Conservation (phyloP, 495 filamentous ascomycete genomes). For the Viridothelium virens region DNA sequence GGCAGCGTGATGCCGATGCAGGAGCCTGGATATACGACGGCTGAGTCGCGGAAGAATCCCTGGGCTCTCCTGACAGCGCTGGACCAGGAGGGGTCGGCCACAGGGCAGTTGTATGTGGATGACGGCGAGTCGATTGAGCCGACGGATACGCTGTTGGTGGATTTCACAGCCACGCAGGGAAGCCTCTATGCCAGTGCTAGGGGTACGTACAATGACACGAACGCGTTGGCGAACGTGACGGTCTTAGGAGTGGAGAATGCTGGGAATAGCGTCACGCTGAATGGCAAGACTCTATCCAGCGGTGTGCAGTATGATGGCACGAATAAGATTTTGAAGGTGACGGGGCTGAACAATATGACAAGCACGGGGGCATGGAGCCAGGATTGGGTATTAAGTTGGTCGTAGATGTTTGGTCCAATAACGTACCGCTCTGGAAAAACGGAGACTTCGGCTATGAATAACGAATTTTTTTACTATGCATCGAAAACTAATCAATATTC, state of each 20-base stretch:
- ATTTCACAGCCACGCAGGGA: constrained; percentile 23
- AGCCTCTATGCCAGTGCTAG: constrained; percentile 22
- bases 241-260: constrained; percentile 23
- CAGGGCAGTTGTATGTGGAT: constrained; percentile 68
- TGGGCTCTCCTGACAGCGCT: constrained; percentile 65
- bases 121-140: constrained; percentile 58
- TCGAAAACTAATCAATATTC: too few species aligned
- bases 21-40: constrained; percentile 61
- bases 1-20: constrained; percentile 67
- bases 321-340: constrained; percentile 24
- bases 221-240: constrained; percentile 29
- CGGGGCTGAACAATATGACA: constrained; percentile 23
- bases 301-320: constrained; percentile 22
- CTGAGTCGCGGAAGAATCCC: constrained; percentile 54
- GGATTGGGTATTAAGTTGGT: constrained; percentile 28
- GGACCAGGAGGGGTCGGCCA: constrained; percentile 48
- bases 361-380: constrained; percentile 23
- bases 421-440: too few species aligned
- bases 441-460: background rate
- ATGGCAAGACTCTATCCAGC: constrained; percentile 19
- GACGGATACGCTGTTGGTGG: constrained; percentile 38
- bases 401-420: background rate
- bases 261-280: constrained; percentile 24
- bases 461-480: background rate
- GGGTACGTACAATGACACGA: constrained; percentile 23